Conservation (phyloP, 1,139 yeast genomes). For the Blastobotrys illinoisensis region DNA sequence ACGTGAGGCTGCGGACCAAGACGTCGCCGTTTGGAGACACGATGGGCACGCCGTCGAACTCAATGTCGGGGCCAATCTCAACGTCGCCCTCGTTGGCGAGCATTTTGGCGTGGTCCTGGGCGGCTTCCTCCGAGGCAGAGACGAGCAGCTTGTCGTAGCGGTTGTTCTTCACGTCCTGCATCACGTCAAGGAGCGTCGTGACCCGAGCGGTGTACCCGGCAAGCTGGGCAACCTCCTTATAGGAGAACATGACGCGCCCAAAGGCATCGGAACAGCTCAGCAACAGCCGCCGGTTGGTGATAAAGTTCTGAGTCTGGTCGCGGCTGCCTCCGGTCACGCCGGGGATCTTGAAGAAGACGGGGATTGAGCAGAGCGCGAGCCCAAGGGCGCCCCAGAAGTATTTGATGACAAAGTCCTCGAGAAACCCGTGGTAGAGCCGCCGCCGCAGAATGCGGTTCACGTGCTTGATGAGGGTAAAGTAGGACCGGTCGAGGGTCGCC, state of each 20-base stretch:
- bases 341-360: slow-evolving; percentile 70
- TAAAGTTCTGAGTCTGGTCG: slow-evolving; percentile 49
- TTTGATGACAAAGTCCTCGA: slow-evolving; percentile 66
- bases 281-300: slow-evolving; percentile 83
- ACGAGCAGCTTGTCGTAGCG: slow-evolving; percentile 29
- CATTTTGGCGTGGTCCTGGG: slow-evolving; percentile 17
- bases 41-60: slow-evolving; percentile 68
- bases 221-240: slow-evolving; percentile 78
- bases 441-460: slow-evolving; percentile 73
- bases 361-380: slow-evolving; percentile 78
- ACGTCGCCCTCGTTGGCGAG: slow-evolving; percentile 28
- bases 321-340: slow-evolving; percentile 29
- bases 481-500: slow-evolving; percentile 71
- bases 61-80: slow-evolving; percentile 52
- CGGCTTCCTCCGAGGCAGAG: slow-evolving; percentile 19
- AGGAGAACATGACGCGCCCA: slow-evolving; percentile 80
- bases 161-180: slow-evolving; percentile 47
- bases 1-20: slow-evolving; percentile 59
- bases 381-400: slow-evolving; percentile 97
- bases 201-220: slow-evolving; percentile 81
- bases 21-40: slow-evolving; percentile 82
- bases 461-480: slow-evolving; percentile 76
- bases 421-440: slow-evolving; percentile 65
- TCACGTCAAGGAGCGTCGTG: slow-evolving; percentile 60
- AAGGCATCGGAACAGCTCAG: slow-evolving; percentile 84